phyloP scores from a whole-genome alignment of 352 stramenopile species.

The Phytophthora sansomeana region DNA sequence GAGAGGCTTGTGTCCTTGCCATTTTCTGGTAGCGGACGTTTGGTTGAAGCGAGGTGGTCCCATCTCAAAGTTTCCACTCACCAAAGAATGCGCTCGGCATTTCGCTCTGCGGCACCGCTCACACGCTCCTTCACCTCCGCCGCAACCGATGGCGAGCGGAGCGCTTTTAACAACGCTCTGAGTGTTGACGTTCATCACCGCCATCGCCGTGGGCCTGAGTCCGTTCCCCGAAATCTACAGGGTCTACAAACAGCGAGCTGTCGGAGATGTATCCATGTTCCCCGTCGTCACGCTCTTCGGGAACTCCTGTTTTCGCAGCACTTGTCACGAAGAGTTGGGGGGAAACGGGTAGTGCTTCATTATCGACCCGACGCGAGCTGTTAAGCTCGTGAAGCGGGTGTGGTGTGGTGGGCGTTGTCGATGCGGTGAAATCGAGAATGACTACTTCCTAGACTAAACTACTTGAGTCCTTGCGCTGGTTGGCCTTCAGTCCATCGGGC shows the following conservation, averaged over 20 bases:
- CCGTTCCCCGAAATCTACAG: conserved; percentile 22
- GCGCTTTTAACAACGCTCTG: conserved; percentile 26
- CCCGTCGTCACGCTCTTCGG: conserved; percentile 29
- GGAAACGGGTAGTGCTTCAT: too few species aligned
- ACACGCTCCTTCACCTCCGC: background rate
- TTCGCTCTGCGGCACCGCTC: background rate
- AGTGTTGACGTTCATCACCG: conserved; percentile 27
- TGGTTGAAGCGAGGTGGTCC: conserved; percentile 3
- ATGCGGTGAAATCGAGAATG: too few species aligned
- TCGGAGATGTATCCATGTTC: conserved; percentile 22
- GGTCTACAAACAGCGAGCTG: conserved; percentile 26
- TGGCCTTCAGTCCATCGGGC: too few species aligned
- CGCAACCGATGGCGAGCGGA: background rate
- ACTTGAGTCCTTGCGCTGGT: too few species aligned
- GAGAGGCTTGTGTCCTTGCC: background rate
- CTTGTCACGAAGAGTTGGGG: too few species aligned
- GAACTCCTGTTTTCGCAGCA: conserved; percentile 29
- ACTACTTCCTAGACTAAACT: too few species aligned
- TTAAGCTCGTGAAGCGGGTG: too few species aligned
- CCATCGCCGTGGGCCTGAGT: conserved; percentile 26
- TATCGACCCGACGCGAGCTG: too few species aligned
- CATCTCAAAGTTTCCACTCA: conserved; percentile 6
- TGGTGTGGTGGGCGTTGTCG: too few species aligned
- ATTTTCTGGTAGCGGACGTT: background rate
- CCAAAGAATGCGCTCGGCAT: background rate